Base-by-base conservation (phyloP, 129 eudicot species). In the Chrysanthemum makinoi region DNA sequence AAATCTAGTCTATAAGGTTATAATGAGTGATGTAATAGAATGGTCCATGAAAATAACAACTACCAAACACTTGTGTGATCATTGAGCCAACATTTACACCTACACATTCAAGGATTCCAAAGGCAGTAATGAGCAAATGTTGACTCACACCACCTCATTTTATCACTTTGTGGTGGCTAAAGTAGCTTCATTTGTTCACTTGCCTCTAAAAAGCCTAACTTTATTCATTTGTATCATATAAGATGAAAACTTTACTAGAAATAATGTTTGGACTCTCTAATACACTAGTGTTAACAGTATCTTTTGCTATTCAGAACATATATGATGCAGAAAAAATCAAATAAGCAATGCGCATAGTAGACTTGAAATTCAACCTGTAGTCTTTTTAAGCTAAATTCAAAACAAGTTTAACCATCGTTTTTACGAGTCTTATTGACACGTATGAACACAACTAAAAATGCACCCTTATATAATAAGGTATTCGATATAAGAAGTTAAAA, bases 41-140 rank as follows among this genome's bases (percentile, higher is more conserved):
- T 78, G 77, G 81, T 71, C 81, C 81, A 64, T 78, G 81, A 78
- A 78, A 78, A 78, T 54, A 46, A 78, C 77, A 63, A 64, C 49
- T 78, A 78, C 72, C 81, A 55, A 78, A 78, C 77, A 77, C 65
- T 78, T 78, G 60, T 64, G 72, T 64, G 72, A 64, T 78, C 77
- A 64, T 71, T 71, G 66, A 78, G 46, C 72, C 67, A 78, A 71
- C 81, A 78, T 71, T 78, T 71, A 78, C 81, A 71, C 77, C 72
- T 70, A 70, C 72, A 52, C 55, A 71, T 43, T 64, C 39, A 68
- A 69, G 10, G 69, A 10, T 76, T 69, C 75, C 35, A 66, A 70
- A 71, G 81, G 47, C 46, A 46, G 48, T 50, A 64, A 63, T 78
- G 60, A 75, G 22, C 66, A 56, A 12, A 24, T 75, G 72, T 77